Base-by-base conservation (phyloP, 1,139 yeast genomes). In the Taphrina betulina region DNA sequence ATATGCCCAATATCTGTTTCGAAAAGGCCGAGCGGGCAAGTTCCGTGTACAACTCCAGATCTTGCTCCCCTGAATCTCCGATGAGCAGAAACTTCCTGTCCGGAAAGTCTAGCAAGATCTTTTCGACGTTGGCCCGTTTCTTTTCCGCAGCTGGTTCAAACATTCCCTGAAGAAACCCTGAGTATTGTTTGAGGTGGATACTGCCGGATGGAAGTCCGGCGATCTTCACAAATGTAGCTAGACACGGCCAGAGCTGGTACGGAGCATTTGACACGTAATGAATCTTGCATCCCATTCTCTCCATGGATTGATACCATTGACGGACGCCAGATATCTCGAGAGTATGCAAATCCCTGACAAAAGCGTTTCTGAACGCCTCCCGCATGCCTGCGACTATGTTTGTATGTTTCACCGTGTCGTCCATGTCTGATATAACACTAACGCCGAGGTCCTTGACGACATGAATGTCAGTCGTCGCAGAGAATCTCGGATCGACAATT, bases 211-310 rank as follows among this genome's bases (percentile, higher is more conserved):
- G 98, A 45, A 88, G 77, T 2, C 77, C 72, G 17, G 75, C 78
- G 31, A 72, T 66, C 33, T 72, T 67, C 65, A 84, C 72, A 69
- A 83, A 92, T 50, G 81, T 79, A 17, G 74, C 66, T 46, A 92
- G 78, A 5, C 83, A 76, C 8, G 83, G 78, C 68, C 76, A 89
- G 33, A 92, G 71, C 68, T 90, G 97, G 81, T 95, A 85, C 0
- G 99, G 99, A 1, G 95, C 83, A 68, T 94, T 94, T 3, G 96
- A 89, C 1, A 94, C 97, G 66, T 92, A 94, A 67, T 89, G 96
- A 66, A 87, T 82, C 29, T 81, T 74, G 8, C 84, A 77, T 3
- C 79, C 75, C 10, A 64, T 62, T 1, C 61, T 57, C 19, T 64
- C 63, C 61, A 81, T 65, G 62, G 71, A 64, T 43, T 73, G 67